Evolutionary conservation across 306 rosid genomes (phyloP), one percentile per base, ranked within the genome.

Genomic region (Gillenia trifoliata): DNA sequence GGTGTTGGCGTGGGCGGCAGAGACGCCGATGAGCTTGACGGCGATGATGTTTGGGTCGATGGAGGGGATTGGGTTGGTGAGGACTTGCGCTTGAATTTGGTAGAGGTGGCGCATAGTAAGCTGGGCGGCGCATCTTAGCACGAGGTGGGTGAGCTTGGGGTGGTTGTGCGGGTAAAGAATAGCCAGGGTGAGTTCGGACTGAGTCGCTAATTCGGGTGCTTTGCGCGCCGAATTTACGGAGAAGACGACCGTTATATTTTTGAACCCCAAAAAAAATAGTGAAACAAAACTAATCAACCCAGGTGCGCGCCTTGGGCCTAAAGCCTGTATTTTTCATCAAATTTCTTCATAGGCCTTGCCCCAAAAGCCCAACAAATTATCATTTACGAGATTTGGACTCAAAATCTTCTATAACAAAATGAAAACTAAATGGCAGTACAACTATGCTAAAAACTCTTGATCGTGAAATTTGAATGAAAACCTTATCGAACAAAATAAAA

Each of bases 1-100:
- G n/a, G 33, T 16, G 69, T 81, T 77, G 71, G 49, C 72, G 43
- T 64, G 72, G 65, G 72, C 31, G 2, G 80, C 82, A 2, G 76
- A 78, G 17, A 81, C 80, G 65, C 71, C 87, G 16, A 84, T 84
- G 76, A 80, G 79, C 76, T 84, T 80, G 70, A 80, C 85, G 41
- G 79, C 85, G 41, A 80, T 41, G 60, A 78, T 65, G 75, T 84
- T 81, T 12, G 88, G 88, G 54, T 84, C 75, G 47, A 84, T 60
- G 64, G 83, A 77, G 29, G 82, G 84, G 17, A 80, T 57, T 13
- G 83, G 83, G 33, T 73, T 78, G 62, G 78, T 36, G 15, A 73
- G 25, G 30, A 78, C 15, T 49, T 86, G 84, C 70, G 84, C 41
- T 59, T 83, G 81, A 72, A 83, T 83, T 78, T 86, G 82, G 47